Evolutionary conservation across 78 protist species (phyloP), one percentile per base, ranked within the genome.

Genomic region (Thecamonas trahens): DNA sequence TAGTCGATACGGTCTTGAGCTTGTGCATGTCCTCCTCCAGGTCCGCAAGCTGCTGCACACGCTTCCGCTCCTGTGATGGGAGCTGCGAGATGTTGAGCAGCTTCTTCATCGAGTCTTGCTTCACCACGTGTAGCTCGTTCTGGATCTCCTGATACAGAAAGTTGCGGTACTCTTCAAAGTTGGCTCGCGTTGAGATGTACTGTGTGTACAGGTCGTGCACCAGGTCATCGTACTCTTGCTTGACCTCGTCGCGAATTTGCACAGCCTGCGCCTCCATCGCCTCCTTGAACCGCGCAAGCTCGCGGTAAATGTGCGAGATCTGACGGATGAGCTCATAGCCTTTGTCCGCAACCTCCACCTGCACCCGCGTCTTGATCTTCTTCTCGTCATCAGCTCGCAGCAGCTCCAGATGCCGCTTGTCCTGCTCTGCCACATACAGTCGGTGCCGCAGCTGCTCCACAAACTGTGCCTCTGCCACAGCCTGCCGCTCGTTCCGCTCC

Each of bases 141-240:
- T 72, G 77, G 52, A 72, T 60, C 50, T 72, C 72, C 29, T 59
- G 24, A 55, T 49, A 72, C 40, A 60, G 66, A 8, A 7, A 3
- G 37, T 44, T 61, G 29, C 22, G 29, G 40, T 60, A 62, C 29
- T 66, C 69, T 18, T 3, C 38, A 55, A 60, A 72, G 13, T 35
- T 37, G 11, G 15, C 68, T 5, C 28, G 13, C 29, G 29, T n/a
- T 7, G 18, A 3, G 29, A 17, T 7, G 26, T 60, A 3, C 37
- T 72, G 69, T 3, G 8, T 9, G 29, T n/a, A 32, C 54, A 72
- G 67, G 17, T 4, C 44, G 13, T 34, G 24, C 54, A 72, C 7
- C 14, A 3, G 37, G 29, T 59, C 69, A 1, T 72, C 59, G 34
- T 38, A 60, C 59, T 72, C 77, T 22, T 28, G 47, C 55, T 49